Evolutionary conservation across 257 asterid species (phyloP).

Genomic region (Buddleja alternifolia): DNA sequence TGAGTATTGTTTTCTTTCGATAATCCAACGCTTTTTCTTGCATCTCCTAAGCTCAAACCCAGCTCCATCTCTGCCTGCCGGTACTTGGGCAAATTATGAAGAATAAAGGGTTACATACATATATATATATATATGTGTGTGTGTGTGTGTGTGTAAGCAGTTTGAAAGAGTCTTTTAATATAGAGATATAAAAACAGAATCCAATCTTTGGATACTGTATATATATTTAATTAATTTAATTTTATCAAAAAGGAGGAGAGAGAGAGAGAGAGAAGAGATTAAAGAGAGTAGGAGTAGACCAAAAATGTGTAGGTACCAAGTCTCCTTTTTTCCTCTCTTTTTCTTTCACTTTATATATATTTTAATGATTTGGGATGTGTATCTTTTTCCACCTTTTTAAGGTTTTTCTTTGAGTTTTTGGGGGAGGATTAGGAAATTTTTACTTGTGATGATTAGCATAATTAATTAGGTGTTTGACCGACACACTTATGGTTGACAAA

Average conservation of each 20-base stretch:
- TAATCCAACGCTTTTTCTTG: slow-evolving; percentile 38
- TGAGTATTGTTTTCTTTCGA: slow-evolving; percentile 21
- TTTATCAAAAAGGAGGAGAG: background rate
- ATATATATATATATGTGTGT: no score
- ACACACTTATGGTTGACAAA: slow-evolving; percentile 59
- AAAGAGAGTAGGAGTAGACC: slow-evolving; percentile 44
- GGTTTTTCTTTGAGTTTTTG: slow-evolving; percentile 14
- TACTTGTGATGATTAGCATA: slow-evolving; percentile 45
- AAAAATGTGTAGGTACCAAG: slow-evolving; percentile 37
- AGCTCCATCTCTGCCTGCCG: slow-evolving; percentile 72
- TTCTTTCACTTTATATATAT: slow-evolving; percentile 24
- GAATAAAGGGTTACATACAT: no score
- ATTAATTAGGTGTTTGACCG: slow-evolving; percentile 61
- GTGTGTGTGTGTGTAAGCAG: slow-evolving; percentile 28
- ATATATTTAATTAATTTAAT: slow-evolving; percentile 17
- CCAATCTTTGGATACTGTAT: slow-evolving; percentile 40
- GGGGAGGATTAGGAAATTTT: slow-evolving; percentile 23
- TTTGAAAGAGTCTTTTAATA: slow-evolving; percentile 57
- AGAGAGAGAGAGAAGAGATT: slow-evolving; percentile 24
- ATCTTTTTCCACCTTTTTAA: slow-evolving; percentile 25
- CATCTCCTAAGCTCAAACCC: slow-evolving; percentile 71
- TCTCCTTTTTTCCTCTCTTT: slow-evolving; percentile 26
- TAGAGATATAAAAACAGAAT: slow-evolving; percentile 48
- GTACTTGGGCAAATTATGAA: no score
- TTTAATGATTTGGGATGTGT: slow-evolving; percentile 33